Evolutionary conservation across 2,329 filamentous ascomycete species (phyloP).

Genomic region (Tympanopsis confertula): DNA sequence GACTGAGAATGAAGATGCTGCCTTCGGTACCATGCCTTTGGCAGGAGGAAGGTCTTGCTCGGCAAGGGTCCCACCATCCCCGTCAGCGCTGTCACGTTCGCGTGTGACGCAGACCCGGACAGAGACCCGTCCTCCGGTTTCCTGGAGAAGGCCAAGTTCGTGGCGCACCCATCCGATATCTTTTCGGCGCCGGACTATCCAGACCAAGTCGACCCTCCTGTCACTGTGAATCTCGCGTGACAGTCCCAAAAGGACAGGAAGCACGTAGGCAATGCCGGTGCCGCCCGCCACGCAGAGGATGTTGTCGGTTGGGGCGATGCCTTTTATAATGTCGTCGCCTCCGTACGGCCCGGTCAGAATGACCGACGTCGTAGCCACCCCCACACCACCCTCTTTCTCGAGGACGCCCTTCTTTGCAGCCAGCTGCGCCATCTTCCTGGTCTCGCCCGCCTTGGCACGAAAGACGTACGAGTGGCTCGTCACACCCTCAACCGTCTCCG

Average conservation of each 20-base stretch:
- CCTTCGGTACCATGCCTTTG: conserved; percentile 11
- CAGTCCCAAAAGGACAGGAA: conserved; percentile 34
- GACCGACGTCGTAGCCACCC: conserved; percentile 33
- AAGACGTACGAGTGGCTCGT: conserved; percentile 41
- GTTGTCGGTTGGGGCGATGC: conserved; percentile 27
- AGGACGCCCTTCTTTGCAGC: conserved; percentile 11
- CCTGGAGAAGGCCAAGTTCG: conserved; percentile 39
- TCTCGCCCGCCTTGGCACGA: conserved; percentile 47
- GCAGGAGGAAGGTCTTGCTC: conserved; percentile 12
- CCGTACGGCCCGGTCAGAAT: conserved; percentile 56
- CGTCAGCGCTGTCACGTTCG: conserved; percentile 17
- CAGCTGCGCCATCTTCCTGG: conserved; percentile 37
- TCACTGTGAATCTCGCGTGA: conserved; percentile 15
- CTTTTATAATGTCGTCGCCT: not conserved
- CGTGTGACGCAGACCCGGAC: conserved; percentile 50
- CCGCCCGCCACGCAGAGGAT: conserved; percentile 44
- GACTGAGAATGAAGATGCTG: conserved; percentile 10
- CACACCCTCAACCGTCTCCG: conserved; percentile 22
- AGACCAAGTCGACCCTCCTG: conserved; percentile 47
- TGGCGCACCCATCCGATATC: conserved; percentile 45
- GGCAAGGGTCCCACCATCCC: conserved; percentile 5
- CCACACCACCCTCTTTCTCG: conserved; percentile 1
- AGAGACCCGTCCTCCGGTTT: conserved; percentile 20
- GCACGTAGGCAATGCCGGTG: conserved; percentile 44
- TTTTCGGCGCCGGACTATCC: conserved; percentile 42